Conservation (phyloP, 192 early-diverging fungal genomes). For the Backusella tarrabulga region DNA sequence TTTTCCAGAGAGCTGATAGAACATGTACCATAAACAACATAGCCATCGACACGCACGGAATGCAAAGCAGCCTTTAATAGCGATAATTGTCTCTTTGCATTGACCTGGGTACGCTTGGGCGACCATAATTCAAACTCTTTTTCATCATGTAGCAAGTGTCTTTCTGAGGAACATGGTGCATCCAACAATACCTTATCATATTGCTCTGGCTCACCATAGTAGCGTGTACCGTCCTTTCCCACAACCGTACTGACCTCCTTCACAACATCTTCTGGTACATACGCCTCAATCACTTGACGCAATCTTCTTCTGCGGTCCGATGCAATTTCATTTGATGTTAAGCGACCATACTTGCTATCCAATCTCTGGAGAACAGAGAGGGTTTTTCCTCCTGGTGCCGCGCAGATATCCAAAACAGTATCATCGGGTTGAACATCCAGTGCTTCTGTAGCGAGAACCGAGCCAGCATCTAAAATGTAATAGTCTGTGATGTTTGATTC, state of each 20-base stretch:
- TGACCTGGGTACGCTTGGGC: slow-evolving; percentile 33
- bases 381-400: slow-evolving; percentile 56
- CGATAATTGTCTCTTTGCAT: slow-evolving; percentile 40
- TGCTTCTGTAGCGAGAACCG: slow-evolving; percentile 76
- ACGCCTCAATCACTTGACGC: slow-evolving; percentile 42
- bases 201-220: slow-evolving; percentile 16
- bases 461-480: slow-evolving; percentile 73
- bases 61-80: slow-evolving; percentile 40
- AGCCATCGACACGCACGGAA: slow-evolving; percentile 34
- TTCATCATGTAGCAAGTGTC: slow-evolving; percentile 47
- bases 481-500: slow-evolving; percentile 28
- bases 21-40: slow-evolving; percentile 53
- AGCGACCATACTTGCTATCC: slow-evolving; percentile 23
- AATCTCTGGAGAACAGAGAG: slow-evolving; percentile 46
- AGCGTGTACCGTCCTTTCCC: slow-evolving; percentile 22
- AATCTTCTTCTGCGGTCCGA: slow-evolving; percentile 43
- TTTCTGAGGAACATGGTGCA: slow-evolving; percentile 54
- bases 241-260: slow-evolving; percentile 10
- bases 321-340: slow-evolving; percentile 44
- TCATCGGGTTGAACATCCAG: slow-evolving; percentile 74
- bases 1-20: slow-evolving; percentile 50
- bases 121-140: slow-evolving; percentile 46
- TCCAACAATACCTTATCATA: slow-evolving; percentile 51
- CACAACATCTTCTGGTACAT: slow-evolving; percentile 36
- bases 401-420: slow-evolving; percentile 75